Percentiles rank a stretch among this genome's conserved stretches.
Evolutionary conservation across 2,329 filamentous ascomycete genomes (phyloP).

Genomic region (Xylaria sp.): DNA sequence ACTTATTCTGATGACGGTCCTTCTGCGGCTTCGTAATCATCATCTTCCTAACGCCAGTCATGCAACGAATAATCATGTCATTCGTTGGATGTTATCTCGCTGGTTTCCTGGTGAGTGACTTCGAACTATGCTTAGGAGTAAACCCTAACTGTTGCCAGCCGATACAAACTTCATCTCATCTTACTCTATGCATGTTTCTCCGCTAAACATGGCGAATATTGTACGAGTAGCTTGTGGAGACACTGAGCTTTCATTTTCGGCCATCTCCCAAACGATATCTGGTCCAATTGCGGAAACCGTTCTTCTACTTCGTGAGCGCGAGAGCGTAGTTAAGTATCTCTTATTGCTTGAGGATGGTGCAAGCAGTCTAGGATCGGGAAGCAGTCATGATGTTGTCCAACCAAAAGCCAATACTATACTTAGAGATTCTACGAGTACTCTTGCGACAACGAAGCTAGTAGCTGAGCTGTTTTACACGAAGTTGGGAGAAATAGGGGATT

Average conservation of each 20-base stretch:
- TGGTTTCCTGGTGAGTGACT: conserved; percentile 79
- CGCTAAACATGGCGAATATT: conserved; percentile 73
- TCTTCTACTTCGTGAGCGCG: conserved; percentile 56
- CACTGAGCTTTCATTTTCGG: conserved; percentile 47
- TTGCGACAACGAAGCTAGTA: conserved; percentile 61
- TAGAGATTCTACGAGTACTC: conserved; percentile 51
- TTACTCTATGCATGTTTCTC: conserved; percentile 70
- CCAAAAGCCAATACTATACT: conserved; percentile 39
- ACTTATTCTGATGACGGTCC: conserved; percentile 74
- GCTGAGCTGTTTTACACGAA: conserved; percentile 66
- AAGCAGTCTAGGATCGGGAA: conserved; percentile 21
- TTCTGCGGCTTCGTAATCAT: conserved; percentile 73
- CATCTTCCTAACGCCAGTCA: conserved; percentile 75
- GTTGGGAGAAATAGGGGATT: conserved; percentile 58
- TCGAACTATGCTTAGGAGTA: conserved; percentile 21
- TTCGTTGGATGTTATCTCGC: conserved; percentile 82
- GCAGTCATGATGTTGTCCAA: conserved; percentile 12
- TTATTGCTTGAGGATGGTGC: conserved; percentile 59
- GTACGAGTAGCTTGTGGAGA: conserved; percentile 75
- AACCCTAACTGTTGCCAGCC: conserved; percentile 54
- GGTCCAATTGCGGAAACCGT: conserved; percentile 61
- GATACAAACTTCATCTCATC: conserved; percentile 75
- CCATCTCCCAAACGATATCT: conserved; percentile 54
- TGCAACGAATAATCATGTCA: conserved; percentile 74
- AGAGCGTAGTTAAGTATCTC: conserved; percentile 63